Base-by-base conservation (phyloP, 805 yeast species). In the Trichomonascus vanleenenianus region DNA sequence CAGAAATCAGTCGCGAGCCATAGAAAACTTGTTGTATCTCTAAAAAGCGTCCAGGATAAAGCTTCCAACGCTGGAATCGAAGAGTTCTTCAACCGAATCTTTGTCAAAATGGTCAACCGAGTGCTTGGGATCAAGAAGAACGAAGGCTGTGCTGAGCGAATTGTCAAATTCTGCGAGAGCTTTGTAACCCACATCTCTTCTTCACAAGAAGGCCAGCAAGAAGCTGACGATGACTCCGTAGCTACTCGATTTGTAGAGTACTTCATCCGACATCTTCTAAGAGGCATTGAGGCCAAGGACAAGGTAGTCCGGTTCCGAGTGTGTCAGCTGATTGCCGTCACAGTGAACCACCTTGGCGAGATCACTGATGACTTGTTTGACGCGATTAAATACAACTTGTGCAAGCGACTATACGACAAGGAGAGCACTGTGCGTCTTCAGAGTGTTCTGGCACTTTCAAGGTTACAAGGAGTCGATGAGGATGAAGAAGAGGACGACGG, bases 371-470 rank as follows among this genome's bases (percentile, higher is more conserved):
- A 79, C 15, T 62, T 86, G 22, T 84, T 81, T 54, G 79, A 79
- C 39, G 71, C 76, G 1, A 63, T 93, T 40, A 70, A 78, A 51
- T 74, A 75, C 58, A 75, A 79, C 11, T 67, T 89, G 41, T 71
- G 75, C 30, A 74, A 75, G 41, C 71, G 97, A 49, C 59, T 85
- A 1, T 74, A 73, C 53, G 70, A 65, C 46, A 83, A 79, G 56
- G 97, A 91, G 56, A 70, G 87, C 4, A 65, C 68, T 7, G 85
- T 93, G 2, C 71, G 98, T 55, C 72, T 81, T n/a, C 93, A 85
- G 62, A 95, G 97, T 0, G 79, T 85, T 0, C 75, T 83, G 31
- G 83, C 94, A 11, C 64, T 88, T 34, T 77, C 95, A 0, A 71
- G 88, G 47, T 81, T 91, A 54, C 96, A 89, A 62, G 76, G 73